A percentile compares a stretch with the other conserved stretches of the same genome.
These are phyloP conservation scores for Falciphora oryzae DNA, from an alignment of 2,329 filamentous ascomycete genomes.

Conservation along the genomic window DNA sequence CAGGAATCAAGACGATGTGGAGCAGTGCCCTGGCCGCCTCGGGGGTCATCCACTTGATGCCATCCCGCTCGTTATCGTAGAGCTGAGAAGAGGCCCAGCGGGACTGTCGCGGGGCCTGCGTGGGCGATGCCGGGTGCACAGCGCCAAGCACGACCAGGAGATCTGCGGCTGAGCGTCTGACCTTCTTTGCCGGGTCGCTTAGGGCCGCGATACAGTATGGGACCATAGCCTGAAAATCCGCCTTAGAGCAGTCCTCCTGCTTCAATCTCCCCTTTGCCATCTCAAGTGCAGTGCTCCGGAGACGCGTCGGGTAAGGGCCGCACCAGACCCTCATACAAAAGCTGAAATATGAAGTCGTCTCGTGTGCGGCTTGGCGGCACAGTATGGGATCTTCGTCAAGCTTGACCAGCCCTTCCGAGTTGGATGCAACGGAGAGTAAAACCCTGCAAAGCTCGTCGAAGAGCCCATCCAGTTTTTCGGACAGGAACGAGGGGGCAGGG, in stretches of 20 bases:
- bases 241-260: constrained; percentile 36
- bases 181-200: constrained; percentile 66
- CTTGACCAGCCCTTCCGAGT: constrained; percentile 35
- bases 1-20: constrained; percentile 62
- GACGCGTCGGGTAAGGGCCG: constrained; percentile 62
- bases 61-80: constrained; percentile 50
- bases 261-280: constrained; percentile 54
- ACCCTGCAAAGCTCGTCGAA: constrained; percentile 54
- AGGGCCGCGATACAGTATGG: constrained; percentile 75
- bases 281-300: constrained; percentile 63
- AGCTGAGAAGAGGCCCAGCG: constrained; percentile 58
- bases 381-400: constrained; percentile 53
- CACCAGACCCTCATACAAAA: constrained; percentile 75
- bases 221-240: constrained; percentile 73
- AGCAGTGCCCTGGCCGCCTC: constrained; percentile 57
- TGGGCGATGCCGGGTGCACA: constrained; percentile 34
- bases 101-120: constrained; percentile 35
- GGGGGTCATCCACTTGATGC: constrained; percentile 51
- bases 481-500: constrained; percentile 43
- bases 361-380: constrained; percentile 45
- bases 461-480: constrained; percentile 41
- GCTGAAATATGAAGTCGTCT: constrained; percentile 62
- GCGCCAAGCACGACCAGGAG: constrained; percentile 53
- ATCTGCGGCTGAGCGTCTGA: constrained; percentile 69
- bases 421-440: constrained; percentile 48